Evolutionary conservation across 352 stramenopile genomes (phyloP), one percentile per base, ranked within the genome.

Genomic region (Pythium aquatile): DNA sequence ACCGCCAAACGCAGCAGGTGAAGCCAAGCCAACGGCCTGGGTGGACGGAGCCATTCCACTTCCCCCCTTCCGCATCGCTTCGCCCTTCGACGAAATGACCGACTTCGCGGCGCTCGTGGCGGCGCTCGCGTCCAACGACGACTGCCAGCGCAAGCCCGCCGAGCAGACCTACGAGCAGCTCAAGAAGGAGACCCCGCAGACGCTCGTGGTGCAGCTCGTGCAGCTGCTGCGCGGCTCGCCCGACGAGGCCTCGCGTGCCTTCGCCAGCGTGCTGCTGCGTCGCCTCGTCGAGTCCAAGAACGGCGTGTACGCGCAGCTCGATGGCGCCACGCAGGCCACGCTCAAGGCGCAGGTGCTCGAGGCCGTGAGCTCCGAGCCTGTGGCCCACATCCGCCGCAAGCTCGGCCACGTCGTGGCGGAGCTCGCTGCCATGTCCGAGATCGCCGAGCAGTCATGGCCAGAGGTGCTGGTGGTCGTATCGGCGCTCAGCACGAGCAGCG

Each of bases 361-460:
- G 56, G 79, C 83, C 20, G 69, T 96, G 11, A 64, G 69, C 28
- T 62, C 55, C 37, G 87, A 96, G 67, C 78, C 87, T 0, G 68
- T 93, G 8, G 75, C 85, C 13, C 79, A 88, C 64, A 81, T 96
- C 62, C 87, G 87, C 35, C 87, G 85, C 66, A 96, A 96, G 72
- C 74, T 96, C 11, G 81, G 76, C 49, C 81, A 96, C 68, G 67
- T 86, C 2, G 75, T 96, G 59, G 87, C 87, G 24, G 85, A 94
- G 59, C 61, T 96, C 28, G 87, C 87, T 13, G 69, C 74, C 42
- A 70, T 88, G 26, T 78, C 71, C 39, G 69, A 81, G 30, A 78
- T 79, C 54, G 74, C 77, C 48, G 65, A 76, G 8, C 80, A 92
- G 64, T 33, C 61, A 5, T 95, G 87, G 87, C 81, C 84, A 5